Conservation (phyloP, 2,329 filamentous ascomycete genomes). For the Stachybotrys elegans region DNA sequence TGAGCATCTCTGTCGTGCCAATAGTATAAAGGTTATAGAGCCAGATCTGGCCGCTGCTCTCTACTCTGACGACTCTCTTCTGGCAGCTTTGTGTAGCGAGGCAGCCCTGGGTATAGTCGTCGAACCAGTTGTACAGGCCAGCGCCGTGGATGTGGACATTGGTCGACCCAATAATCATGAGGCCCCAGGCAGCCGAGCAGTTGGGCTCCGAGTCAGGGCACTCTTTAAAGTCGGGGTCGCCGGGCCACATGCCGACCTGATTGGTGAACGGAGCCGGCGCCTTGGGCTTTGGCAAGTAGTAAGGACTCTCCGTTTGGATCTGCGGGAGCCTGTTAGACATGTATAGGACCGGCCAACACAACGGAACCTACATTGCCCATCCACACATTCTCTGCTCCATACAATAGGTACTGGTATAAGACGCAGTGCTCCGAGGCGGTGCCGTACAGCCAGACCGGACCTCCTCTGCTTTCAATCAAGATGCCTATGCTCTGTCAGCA, state of each 20-base stretch:
- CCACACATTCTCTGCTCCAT: conserved; percentile 39
- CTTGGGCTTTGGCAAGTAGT: conserved; percentile 12
- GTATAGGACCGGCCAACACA: no score
- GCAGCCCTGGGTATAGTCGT: conserved; percentile 18
- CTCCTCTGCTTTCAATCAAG: conserved; percentile 23
- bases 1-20: no score
- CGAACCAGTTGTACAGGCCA: conserved; percentile 23
- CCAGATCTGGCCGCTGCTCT: no score
- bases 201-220: conserved; percentile 7
- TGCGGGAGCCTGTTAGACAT: no score
- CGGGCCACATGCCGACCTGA: conserved; percentile 1
- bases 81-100: conserved; percentile 17
- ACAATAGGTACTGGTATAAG: conserved; percentile 45
- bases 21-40: no score
- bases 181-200: conserved; percentile 18
- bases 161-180: conserved; percentile 13
- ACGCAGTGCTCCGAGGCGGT: conserved; percentile 20
- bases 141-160: conserved; percentile 18
- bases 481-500: conserved; percentile 31
- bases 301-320: no score
- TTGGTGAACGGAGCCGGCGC: conserved; percentile 12
- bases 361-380: conserved; percentile 31
- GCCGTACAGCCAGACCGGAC: conserved; percentile 24
- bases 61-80: conserved; percentile 9
- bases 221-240: conserved; percentile 7